Base-by-base conservation (phyloP, 2,329 filamentous ascomycete species). In the Trichoderma koningii region DNA sequence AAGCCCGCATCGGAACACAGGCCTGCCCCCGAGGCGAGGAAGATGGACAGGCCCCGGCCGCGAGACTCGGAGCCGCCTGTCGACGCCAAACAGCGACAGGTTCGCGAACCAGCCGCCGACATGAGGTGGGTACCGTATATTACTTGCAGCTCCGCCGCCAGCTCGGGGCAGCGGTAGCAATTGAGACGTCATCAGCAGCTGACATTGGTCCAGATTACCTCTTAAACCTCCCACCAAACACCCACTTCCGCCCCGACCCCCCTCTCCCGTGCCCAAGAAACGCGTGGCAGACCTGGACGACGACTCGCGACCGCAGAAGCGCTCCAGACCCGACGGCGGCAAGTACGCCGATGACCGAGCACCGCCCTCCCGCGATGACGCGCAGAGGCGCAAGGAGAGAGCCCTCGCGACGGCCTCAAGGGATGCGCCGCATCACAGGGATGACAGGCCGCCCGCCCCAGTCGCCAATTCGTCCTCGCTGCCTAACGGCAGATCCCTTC, bases 221-320 rank as follows among this genome's bases (percentile, higher is more conserved):
- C 75, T 75, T 17, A 80, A 77, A 68, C 76, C 78, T 14, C 73
- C 76, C 5, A 61, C 70, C 1, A 71, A 70, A 63, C 73, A 68
- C 52, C 72, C 72, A 34, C 66, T 76, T 48, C 75, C 78, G 52
- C 70, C 77, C 59, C 66, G 78, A 70, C 72, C 77, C 69, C 68
- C 73, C n/a, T 82, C 77, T 45, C 80, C 77, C 7, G 79, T 81
- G 56, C 79, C 72, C 67, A 81, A 78, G 69, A 85, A 84, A 73
- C 81, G 82, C 47, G 67, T 71, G 12, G 73, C 76, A 15, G 82
- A 85, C 17, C 56, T 68, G 7, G 80, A 83, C 21, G 81, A 82
- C 28, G 76, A 78, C 38, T 66, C 70, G 26, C 78, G 82, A 62
- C 76, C 79, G 1, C 76, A 75, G 61, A 86, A 86, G 72, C 79